Conservation (phyloP, 2,329 filamentous ascomycete species). For the Aureobasidium leucospermi region DNA sequence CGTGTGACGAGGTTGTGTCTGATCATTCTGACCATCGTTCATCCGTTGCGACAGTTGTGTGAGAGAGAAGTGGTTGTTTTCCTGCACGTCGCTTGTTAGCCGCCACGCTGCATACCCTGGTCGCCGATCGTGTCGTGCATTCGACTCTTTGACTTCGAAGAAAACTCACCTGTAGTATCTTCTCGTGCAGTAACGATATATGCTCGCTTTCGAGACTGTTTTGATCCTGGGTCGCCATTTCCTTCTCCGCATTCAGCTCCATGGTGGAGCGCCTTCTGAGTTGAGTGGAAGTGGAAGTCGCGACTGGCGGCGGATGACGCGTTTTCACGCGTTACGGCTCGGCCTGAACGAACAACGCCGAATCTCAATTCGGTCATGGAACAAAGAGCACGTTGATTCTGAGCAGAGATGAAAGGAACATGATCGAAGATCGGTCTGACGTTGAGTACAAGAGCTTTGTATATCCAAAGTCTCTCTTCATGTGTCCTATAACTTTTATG, state of each 20-base stretch:
- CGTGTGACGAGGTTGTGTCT: not conserved
- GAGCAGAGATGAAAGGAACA: not conserved
- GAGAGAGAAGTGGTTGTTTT: not conserved
- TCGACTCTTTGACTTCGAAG: not conserved
- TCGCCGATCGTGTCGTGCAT: not conserved
- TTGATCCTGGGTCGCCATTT: conserved; percentile 8
- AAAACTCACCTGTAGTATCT: conserved; percentile 12
- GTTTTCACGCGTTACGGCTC: not conserved
- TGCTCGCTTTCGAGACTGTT: conserved; percentile 17
- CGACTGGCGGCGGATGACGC: not conserved
- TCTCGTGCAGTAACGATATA: conserved; percentile 11
- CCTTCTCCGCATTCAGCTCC: not conserved
- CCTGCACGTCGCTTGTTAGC: conserved; percentile 3
- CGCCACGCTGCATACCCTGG: conserved; percentile 3
- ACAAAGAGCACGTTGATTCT: too few relatives aligned
- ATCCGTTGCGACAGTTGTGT: not conserved
- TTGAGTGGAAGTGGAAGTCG: not conserved
- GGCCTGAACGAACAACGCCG: not conserved
- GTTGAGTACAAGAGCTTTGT: too few relatives aligned
- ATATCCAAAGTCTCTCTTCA: not conserved
- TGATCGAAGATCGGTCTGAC: not conserved
- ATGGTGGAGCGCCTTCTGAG: not conserved
- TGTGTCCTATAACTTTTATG: not conserved
- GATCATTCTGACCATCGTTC: not conserved
- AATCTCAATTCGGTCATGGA: too few relatives aligned